A percentile compares a stretch with the other conserved stretches of the same genome.
These are phyloP conservation scores for Microbotryum violaceum DNA, from an alignment of 1,284 basidiomycete species.

Conservation along the genomic window DNA sequence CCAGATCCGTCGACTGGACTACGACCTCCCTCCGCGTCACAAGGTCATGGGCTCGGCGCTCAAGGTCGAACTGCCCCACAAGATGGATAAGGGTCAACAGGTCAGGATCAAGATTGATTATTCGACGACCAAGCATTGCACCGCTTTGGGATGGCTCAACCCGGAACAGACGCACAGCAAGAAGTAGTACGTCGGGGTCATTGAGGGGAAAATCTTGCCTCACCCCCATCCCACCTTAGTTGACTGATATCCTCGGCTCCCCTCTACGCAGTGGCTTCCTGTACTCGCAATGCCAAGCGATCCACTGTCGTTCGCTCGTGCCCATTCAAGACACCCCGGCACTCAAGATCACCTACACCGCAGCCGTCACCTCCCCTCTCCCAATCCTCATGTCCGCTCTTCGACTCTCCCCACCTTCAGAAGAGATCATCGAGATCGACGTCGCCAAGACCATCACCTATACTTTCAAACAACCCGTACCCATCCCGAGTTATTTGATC, in stretches of 20 bases:
- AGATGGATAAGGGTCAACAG: slow-evolving; percentile 45
- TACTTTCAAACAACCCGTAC: slow-evolving; percentile 62
- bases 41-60: slow-evolving; percentile 60
- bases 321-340: slow-evolving; percentile 65
- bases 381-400: slow-evolving; percentile 78
- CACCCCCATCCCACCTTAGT: too few relatives aligned
- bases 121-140: slow-evolving; percentile 66
- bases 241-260: too few relatives aligned
- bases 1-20: slow-evolving; percentile 5
- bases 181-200: background rate
- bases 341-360: slow-evolving; percentile 49
- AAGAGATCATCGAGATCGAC: slow-evolving; percentile 44
- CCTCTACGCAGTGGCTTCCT: slow-evolving; percentile 49
- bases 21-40: slow-evolving; percentile 15
- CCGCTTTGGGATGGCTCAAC: slow-evolving; percentile 87
- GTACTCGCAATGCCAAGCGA: slow-evolving; percentile 88
- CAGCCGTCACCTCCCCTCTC: slow-evolving; percentile 63
- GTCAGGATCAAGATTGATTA: slow-evolving; percentile 59
- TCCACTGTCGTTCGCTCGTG: slow-evolving; percentile 70
- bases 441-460: slow-evolving; percentile 42
- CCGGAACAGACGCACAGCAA: slow-evolving; percentile 55
- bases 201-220: too few relatives aligned
- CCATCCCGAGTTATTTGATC: slow-evolving; percentile 73
- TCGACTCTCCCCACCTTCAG: slow-evolving; percentile 60
- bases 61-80: slow-evolving; percentile 48